phyloP scores from a whole-genome alignment of 345 rosid genomes.

The Melastoma malabathricum region DNA sequence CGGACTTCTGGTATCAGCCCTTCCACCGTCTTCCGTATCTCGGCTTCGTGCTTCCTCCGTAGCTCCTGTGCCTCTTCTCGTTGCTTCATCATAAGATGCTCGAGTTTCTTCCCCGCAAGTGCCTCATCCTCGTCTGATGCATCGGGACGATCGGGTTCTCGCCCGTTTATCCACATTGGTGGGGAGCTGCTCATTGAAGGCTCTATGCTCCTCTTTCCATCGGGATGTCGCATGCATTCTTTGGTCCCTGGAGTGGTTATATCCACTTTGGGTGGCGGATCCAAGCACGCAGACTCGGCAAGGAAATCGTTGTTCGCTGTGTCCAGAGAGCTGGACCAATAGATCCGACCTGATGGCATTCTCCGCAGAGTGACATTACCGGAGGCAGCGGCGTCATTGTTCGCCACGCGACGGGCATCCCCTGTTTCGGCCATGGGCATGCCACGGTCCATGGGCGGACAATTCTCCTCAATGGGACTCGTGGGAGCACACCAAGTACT shows the following conservation, averaged over 20 bases:
- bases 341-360: conserved; percentile 72
- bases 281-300: conserved; percentile 15
- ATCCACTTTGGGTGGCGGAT: conserved; percentile 8
- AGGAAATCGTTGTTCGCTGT: conserved; percentile 28
- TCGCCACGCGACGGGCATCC: conserved; percentile 13
- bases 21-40: conserved; percentile 37
- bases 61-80: conserved; percentile 56
- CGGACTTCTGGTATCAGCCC: conserved; percentile 42
- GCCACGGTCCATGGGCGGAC: conserved; percentile 9
- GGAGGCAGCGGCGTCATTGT: conserved; percentile 18
- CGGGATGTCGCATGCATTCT: too few relatives aligned
- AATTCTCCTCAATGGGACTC: conserved; percentile 12
- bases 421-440: conserved; percentile 9
- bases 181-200: too few relatives aligned
- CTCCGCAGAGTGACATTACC: conserved; percentile 40
- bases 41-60: conserved; percentile 40
- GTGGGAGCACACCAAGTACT: conserved; percentile 49
- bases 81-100: conserved; percentile 44
- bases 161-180: too few relatives aligned
- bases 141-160: conserved; percentile 5
- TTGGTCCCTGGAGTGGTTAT: background rate
- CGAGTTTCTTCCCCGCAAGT: conserved; percentile 35
- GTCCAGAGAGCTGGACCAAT: conserved; percentile 69
- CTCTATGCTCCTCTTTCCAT: too few relatives aligned
- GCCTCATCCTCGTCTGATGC: conserved; percentile 18